These are phyloP conservation scores for Haplosporangium sp. DNA, from an alignment of 371 early-diverging fungal species.

Conservation along the genomic window DNA sequence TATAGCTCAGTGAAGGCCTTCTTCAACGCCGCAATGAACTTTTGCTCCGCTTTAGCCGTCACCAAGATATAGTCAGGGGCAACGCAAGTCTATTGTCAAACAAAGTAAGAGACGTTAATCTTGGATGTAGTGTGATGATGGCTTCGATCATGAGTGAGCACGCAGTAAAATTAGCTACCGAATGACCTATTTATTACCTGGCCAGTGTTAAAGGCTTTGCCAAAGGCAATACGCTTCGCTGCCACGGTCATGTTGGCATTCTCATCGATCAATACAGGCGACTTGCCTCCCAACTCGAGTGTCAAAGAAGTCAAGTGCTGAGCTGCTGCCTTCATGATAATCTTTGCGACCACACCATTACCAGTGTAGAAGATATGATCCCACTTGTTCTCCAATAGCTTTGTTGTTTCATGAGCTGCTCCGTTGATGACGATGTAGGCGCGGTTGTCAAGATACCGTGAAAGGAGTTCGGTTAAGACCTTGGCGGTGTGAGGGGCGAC, in stretches of 20 bases:
- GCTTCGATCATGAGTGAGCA: too few species aligned
- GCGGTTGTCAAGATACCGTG: slow-evolving; percentile 80
- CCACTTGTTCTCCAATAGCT: slow-evolving; percentile 75
- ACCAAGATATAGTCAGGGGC: slow-evolving; percentile 88
- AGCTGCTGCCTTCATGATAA: slow-evolving; percentile 82
- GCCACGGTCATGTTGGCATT: slow-evolving; percentile 72
- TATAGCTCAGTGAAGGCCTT: slow-evolving; percentile 64
- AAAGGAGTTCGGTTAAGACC: slow-evolving; percentile 67
- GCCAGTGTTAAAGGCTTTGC: slow-evolving; percentile 86
- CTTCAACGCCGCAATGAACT: slow-evolving; percentile 64
- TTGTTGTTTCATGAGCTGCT: slow-evolving; percentile 80
- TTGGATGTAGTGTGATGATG: not conserved
- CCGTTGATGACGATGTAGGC: slow-evolving; percentile 90
- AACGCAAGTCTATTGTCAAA: slow-evolving; percentile 76
- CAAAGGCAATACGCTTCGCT: slow-evolving; percentile 85
- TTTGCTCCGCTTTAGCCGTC: slow-evolving; percentile 60
- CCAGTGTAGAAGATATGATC: slow-evolving; percentile 96
- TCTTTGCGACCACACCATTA: slow-evolving; percentile 81
- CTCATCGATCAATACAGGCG: slow-evolving; percentile 79
- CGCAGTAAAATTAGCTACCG: too few species aligned
- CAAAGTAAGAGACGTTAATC: not conserved
- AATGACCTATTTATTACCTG: slow-evolving; percentile 76
- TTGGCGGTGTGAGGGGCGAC: slow-evolving; percentile 75
- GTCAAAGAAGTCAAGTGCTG: slow-evolving; percentile 79
- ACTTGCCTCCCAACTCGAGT: slow-evolving; percentile 92